These are phyloP conservation scores for Dinochytrium kinnereticum DNA, from an alignment of 371 early-diverging fungal species.

Conservation along the genomic window DNA sequence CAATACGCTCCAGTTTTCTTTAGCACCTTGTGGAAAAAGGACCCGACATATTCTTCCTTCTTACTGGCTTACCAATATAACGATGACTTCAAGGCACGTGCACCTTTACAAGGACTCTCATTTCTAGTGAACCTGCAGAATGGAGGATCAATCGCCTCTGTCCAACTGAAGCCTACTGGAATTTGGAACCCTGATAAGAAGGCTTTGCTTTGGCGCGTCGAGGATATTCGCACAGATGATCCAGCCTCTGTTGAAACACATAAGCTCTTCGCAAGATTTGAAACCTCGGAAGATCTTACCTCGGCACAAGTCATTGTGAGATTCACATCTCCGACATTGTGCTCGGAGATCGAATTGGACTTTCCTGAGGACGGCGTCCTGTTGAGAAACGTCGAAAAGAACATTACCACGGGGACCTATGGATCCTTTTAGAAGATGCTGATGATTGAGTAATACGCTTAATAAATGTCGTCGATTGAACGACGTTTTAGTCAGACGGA, in stretches of 20 bases:
- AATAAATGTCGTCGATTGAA: no score
- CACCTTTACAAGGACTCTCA: constrained; percentile 33
- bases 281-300: constrained; percentile 26
- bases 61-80: constrained; percentile 45
- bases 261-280: constrained; percentile 47
- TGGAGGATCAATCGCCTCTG: constrained; percentile 31
- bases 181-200: constrained; percentile 41
- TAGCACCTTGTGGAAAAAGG: constrained; percentile 46
- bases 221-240: constrained; percentile 18
- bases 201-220: constrained; percentile 47
- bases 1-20: constrained; percentile 40
- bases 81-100: constrained; percentile 16
- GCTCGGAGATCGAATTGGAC: constrained; percentile 24
- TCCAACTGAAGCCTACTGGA: constrained; percentile 45
- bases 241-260: constrained; percentile 19
- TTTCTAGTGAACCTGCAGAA: constrained; percentile 37
- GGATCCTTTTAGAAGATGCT: constrained; percentile 3
- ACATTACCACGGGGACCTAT: background rate
- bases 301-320: constrained; percentile 23
- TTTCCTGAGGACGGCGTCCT: constrained; percentile 2
- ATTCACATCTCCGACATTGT: constrained; percentile 19
- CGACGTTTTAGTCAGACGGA: no score
- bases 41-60: constrained; percentile 36
- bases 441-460: no score
- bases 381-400: background rate